These are phyloP conservation scores for Nidularia sp. DNA, from an alignment of 768 basidiomycete genomes.

Conservation along the genomic window DNA sequence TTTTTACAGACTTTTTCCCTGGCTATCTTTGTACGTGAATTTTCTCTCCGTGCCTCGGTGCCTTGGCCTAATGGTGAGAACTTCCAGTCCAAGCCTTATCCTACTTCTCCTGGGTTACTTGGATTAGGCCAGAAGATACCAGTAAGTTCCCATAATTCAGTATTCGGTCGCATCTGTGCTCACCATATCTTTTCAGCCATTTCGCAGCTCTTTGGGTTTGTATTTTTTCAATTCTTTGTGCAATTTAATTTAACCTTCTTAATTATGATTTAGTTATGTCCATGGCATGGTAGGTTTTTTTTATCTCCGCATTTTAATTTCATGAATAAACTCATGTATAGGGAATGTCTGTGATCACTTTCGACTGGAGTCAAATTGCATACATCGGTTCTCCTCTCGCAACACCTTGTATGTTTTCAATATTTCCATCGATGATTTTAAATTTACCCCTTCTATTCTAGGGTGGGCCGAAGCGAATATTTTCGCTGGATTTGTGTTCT, in stretches of 20 bases:
- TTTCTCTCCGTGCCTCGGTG: neutral
- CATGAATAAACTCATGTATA: constrained; percentile 24
- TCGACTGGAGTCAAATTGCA: constrained; percentile 60
- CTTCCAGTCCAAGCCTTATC: constrained; percentile 40
- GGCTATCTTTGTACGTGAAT: constrained; percentile 33
- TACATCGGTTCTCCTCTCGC: constrained; percentile 55
- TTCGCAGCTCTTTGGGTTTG: constrained; percentile 44
- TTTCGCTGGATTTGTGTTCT: constrained; percentile 51
- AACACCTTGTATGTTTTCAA: constrained; percentile 29
- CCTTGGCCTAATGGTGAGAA: neutral
- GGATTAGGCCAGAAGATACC: constrained; percentile 45
- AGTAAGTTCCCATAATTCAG: constrained; percentile 23
- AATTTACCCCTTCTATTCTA: constrained; percentile 1
- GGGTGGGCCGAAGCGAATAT: constrained; percentile 77
- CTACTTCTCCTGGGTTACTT: constrained; percentile 58
- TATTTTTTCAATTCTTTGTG: neutral
- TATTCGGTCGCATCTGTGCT: neutral
- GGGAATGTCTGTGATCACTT: constrained; percentile 42
- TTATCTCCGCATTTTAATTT: constrained; percentile 22
- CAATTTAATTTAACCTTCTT: neutral
- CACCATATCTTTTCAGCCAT: constrained; percentile 22
- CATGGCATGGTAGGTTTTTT: constrained; percentile 45
- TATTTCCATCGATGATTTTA: neutral
- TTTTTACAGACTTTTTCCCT: constrained; percentile 30
- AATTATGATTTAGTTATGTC: constrained; percentile 18